Evolutionary conservation across 2,329 filamentous ascomycete genomes (phyloP), one percentile per base, ranked within the genome.

Genomic region (Epichloe elymi): DNA sequence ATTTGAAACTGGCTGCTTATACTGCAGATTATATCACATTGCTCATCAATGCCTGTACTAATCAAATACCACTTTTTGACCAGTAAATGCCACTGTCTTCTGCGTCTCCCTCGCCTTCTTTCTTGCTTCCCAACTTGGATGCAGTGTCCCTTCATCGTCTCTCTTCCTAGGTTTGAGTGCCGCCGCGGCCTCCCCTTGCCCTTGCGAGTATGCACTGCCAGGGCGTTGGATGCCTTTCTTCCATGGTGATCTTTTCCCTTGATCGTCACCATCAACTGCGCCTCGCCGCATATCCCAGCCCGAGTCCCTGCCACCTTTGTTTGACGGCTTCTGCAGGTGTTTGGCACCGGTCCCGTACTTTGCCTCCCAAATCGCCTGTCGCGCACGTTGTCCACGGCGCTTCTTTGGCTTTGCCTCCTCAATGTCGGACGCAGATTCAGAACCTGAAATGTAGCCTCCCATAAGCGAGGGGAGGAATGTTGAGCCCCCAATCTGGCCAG

Each of bases 361-460:
- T 69, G 87, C 83, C 70, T 91, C 86, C 72, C 82, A 86, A 53
- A 93, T 85, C 23, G 82, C 79, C 62, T 86, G 85, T 8, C 87
- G 79, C n/a, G 84, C 85, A 42, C 82, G 77, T 67, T 94, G 87
- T 3, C 87, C 87, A 20, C 85, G 75, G 60, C 91, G 90, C 67
- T 89, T 90, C 58, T 80, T 79, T 0, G 74, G 67, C 1, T 72
- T 72, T 5, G 76, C 78, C 2, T 74, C 65, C 49, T 88, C 85
- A 20, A 86, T 70, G 55, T 86, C 83, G 0, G 83, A 85, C 6
- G 77, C 78, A 0, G 76, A 80, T 58, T 87, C 85, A 8, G 83
- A 86, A 45, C 85, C 86, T 2, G 85, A 88, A 59, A 87, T 78
- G 68, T 91, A 94, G 51, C 85, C 85, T 19, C 82, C 83, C 76